Evolutionary conservation across 2,329 filamentous ascomycete species (phyloP).

Genomic region (Podosphaera leucotricha): DNA sequence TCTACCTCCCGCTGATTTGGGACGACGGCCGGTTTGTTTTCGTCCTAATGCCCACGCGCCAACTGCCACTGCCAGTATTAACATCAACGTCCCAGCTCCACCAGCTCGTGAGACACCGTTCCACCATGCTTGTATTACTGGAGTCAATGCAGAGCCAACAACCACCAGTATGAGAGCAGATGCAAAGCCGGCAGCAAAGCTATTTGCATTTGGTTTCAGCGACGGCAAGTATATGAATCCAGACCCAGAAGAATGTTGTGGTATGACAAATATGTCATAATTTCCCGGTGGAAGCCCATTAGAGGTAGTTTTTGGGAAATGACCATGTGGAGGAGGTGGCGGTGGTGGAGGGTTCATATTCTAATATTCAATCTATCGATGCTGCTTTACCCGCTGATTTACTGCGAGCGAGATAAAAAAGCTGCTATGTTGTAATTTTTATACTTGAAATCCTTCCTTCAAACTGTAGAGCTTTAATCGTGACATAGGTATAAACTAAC

Average conservation of each 20-base stretch:
- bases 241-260: constrained; percentile 66
- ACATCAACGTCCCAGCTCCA: constrained; percentile 45
- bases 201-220: constrained; percentile 63
- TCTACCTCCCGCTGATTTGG: constrained; percentile 14
- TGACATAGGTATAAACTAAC: too few species aligned
- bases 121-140: constrained; percentile 53
- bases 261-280: constrained; percentile 95
- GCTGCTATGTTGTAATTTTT: too few species aligned
- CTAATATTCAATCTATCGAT: too few species aligned
- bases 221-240: constrained; percentile 93
- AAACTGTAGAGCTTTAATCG: too few species aligned
- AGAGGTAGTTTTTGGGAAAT: constrained; percentile 43
- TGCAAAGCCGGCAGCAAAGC: constrained; percentile 70
- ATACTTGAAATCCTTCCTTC: too few species aligned
- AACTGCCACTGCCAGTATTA: constrained; percentile 50
- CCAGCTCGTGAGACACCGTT: constrained; percentile 45
- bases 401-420: too few species aligned
- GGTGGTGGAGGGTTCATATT: constrained; percentile 26
- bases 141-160: constrained; percentile 49
- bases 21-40: constrained; percentile 28
- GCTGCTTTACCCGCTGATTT: too few species aligned
- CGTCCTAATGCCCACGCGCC: constrained; percentile 57
- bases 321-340: constrained; percentile 69
- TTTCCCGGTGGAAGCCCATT: constrained; percentile 63
- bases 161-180: constrained; percentile 50